Conservation (phyloP, 495 filamentous ascomycete genomes). For the Podospora conica region DNA sequence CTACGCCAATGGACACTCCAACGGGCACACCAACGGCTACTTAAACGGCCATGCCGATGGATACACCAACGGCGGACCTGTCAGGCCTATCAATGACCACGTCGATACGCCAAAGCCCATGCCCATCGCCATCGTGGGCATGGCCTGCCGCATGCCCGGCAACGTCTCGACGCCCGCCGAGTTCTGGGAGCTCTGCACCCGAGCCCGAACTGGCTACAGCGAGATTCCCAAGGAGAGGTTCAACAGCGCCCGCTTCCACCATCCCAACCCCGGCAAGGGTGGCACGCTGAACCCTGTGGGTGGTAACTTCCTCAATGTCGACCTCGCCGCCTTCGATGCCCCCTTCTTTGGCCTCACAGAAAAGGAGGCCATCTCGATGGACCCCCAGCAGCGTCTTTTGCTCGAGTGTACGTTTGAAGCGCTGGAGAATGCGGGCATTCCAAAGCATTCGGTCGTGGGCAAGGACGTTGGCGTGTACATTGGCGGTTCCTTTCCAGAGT, state of each 20-base stretch:
- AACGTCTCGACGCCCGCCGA: slow-evolving; percentile 49
- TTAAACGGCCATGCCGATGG: slow-evolving; percentile 19
- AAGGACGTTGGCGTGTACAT: slow-evolving; percentile 79
- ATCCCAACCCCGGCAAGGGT: slow-evolving; percentile 67
- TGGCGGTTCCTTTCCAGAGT: slow-evolving; percentile 80
- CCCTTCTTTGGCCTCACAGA: slow-evolving; percentile 79
- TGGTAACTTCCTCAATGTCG: slow-evolving; percentile 67
- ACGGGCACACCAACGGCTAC: slow-evolving; percentile 28
- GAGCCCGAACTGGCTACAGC: slow-evolving; percentile 53
- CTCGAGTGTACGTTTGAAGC: slow-evolving; percentile 81
- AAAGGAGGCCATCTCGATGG: slow-evolving; percentile 69
- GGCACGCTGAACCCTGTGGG: slow-evolving; percentile 70
- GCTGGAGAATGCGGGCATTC: slow-evolving; percentile 79
- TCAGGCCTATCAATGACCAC: not conserved
- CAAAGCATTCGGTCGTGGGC: slow-evolving; percentile 66
- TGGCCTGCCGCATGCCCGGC: slow-evolving; percentile 48
- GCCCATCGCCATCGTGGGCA: slow-evolving; percentile 53
- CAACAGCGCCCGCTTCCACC: slow-evolving; percentile 58
- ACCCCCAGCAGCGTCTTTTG: slow-evolving; percentile 76
- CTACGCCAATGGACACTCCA: slow-evolving; percentile 34
- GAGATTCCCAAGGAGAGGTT: slow-evolving; percentile 67
- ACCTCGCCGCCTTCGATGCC: slow-evolving; percentile 74
- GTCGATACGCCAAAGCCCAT: slow-evolving; percentile 18
- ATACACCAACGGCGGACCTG: slow-evolving; percentile 17
- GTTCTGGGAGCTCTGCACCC: slow-evolving; percentile 52